These are phyloP conservation scores for Mortierella sp. DNA, from an alignment of 371 early-diverging fungal species.

Conservation along the genomic window DNA sequence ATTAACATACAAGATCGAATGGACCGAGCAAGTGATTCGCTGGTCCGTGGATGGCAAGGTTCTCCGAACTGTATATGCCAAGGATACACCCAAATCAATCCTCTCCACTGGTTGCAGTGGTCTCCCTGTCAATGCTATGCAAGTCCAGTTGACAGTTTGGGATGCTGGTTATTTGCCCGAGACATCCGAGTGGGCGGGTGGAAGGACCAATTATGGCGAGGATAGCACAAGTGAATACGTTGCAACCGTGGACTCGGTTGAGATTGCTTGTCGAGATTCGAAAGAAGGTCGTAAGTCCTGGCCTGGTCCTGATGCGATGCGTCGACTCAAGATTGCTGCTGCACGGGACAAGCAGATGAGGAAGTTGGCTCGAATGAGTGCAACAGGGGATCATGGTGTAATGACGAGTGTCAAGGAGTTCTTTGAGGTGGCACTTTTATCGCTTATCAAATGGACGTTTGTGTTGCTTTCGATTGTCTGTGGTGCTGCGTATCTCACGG, in stretches of 20 bases:
- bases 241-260: conserved; percentile 24
- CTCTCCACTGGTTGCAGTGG: conserved; percentile 4
- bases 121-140: conserved; percentile 32
- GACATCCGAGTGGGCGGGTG: conserved; percentile 34
- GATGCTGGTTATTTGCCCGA: conserved; percentile 31
- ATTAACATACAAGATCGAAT: conserved; percentile 35
- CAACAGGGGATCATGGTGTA: neutral
- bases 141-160: conserved; percentile 42
- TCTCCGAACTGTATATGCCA: conserved; percentile 25
- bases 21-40: conserved; percentile 28
- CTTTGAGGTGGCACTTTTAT: conserved; percentile 18
- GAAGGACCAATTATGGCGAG: conserved; percentile 24
- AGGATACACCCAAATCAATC: conserved; percentile 13
- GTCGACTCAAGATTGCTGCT: conserved; percentile 24
- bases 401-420: conserved; percentile 6
- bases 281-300: conserved; percentile 43
- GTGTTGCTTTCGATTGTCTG: conserved; percentile 34
- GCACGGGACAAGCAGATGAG: conserved; percentile 3
- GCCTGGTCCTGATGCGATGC: conserved; percentile 43
- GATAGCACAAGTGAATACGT: conserved; percentile 39
- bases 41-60: conserved; percentile 39
- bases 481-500: conserved; percentile 38
- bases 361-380: neutral
- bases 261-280: conserved; percentile 26
- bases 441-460: conserved; percentile 43